Conservation (phyloP, 1,284 basidiomycete genomes). For the Polyporus tsugae region DNA sequence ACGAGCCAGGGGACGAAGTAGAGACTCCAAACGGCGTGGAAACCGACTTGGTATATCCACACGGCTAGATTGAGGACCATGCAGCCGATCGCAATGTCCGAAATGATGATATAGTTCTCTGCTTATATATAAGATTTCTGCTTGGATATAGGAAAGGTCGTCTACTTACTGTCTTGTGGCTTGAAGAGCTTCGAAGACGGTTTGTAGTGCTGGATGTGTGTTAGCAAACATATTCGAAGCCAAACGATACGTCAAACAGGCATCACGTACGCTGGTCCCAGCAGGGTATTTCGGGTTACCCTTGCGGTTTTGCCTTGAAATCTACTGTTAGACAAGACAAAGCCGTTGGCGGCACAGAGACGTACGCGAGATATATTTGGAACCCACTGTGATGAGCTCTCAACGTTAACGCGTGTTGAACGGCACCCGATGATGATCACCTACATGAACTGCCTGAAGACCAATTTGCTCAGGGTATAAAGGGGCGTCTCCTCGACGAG, state of each 20-base stretch:
- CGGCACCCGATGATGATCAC: constrained; percentile 5
- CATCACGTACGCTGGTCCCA: constrained; percentile 43
- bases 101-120: constrained; percentile 54
- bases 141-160: neutral
- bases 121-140: neutral
- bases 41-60: constrained; percentile 47
- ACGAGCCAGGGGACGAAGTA: constrained; percentile 68
- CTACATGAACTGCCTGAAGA: constrained; percentile 58
- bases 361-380: constrained; percentile 46
- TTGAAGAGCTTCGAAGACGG: constrained; percentile 45
- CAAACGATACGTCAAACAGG: neutral
- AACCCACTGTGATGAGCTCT: constrained; percentile 39
- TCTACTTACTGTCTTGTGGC: constrained; percentile 38
- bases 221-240: neutral
- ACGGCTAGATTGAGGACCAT: constrained; percentile 52
- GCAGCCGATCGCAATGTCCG: constrained; percentile 62
- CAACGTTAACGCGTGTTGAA: too few relatives aligned
- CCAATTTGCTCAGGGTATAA: constrained; percentile 59
- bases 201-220: constrained; percentile 43
- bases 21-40: constrained; percentile 38
- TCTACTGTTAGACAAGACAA: neutral
- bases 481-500: constrained; percentile 62
- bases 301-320: constrained; percentile 43
- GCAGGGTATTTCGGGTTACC: constrained; percentile 46
- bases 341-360: neutral